phyloP scores from a whole-genome alignment of 2,329 filamentous ascomycete genomes.

The Colletotrichum abscissum region DNA sequence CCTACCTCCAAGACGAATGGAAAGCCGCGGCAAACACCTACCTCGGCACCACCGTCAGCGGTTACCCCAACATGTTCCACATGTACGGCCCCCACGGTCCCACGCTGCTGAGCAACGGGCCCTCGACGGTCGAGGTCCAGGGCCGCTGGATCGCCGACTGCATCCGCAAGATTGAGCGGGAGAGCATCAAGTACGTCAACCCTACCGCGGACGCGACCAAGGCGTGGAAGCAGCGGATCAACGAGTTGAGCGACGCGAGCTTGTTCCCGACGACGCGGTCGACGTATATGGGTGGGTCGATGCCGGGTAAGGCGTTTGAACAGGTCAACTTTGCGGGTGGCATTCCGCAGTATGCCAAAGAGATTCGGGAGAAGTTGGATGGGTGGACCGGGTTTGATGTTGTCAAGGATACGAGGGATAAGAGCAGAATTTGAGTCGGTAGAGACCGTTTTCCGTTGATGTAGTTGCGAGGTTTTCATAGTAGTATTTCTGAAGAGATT shows the following conservation, averaged over 20 bases:
- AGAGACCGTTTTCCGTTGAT: background rate
- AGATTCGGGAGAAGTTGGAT: constrained; percentile 48
- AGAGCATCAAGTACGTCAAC: constrained; percentile 62
- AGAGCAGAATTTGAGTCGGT: constrained; percentile 1
- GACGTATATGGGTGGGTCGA: constrained; percentile 67
- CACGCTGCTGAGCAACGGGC: constrained; percentile 66
- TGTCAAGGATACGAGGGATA: constrained; percentile 30
- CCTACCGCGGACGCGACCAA: constrained; percentile 56
- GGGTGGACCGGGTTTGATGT: constrained; percentile 49
- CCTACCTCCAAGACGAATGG: constrained; percentile 56
- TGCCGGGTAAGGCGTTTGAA: constrained; percentile 59
- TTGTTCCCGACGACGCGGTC: constrained; percentile 61
- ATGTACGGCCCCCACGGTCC: constrained; percentile 68
- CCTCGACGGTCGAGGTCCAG: constrained; percentile 64
- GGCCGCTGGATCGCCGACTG: constrained; percentile 65
- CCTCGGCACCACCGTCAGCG: constrained; percentile 54
- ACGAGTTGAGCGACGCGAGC: constrained; percentile 56
- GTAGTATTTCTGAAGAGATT: constrained; percentile 37
- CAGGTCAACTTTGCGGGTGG: constrained; percentile 53
- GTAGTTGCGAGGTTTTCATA: too few species aligned
- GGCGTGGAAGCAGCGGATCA: constrained; percentile 61
- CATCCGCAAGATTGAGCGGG: constrained; percentile 59
- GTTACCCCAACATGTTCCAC: constrained; percentile 63
- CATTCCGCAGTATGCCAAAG: constrained; percentile 46
- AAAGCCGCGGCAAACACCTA: constrained; percentile 53